phyloP scores from a whole-genome alignment of 805 yeast species.

The Sungouiozyma intestinalis region DNA sequence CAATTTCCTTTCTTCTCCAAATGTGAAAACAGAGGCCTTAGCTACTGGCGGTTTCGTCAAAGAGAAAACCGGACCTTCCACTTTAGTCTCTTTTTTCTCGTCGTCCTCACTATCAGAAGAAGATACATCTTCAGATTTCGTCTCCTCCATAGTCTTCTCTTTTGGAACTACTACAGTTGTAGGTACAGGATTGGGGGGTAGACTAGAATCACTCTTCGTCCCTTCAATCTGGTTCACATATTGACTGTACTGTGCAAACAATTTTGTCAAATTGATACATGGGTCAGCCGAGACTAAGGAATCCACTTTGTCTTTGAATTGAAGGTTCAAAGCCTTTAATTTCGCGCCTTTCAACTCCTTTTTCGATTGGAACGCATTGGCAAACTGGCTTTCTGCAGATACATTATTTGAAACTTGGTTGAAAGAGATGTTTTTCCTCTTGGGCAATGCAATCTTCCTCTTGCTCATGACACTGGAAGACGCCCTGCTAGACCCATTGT shows the following conservation, averaged over 20 bases:
- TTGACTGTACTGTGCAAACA: conserved; percentile 47
- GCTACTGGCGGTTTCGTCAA: conserved; percentile 38
- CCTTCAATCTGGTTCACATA: conserved; percentile 33
- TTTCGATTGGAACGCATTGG: conserved; percentile 11
- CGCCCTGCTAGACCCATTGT: conserved; percentile 40
- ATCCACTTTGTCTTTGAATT: conserved; percentile 41
- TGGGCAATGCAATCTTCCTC: conserved; percentile 59
- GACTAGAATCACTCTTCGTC: not conserved
- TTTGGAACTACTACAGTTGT: not conserved
- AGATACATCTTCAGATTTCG: conserved; percentile 2
- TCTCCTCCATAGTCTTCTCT: not conserved
- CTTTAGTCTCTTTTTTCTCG: conserved; percentile 48
- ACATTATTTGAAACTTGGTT: not conserved
- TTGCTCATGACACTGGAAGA: conserved; percentile 51
- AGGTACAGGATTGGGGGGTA: not conserved
- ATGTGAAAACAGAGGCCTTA: conserved; percentile 40
- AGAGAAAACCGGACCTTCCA: conserved; percentile 64
- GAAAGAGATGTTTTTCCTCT: conserved; percentile 28
- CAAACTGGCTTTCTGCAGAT: conserved; percentile 9
- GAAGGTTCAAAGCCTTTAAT: conserved; percentile 55
- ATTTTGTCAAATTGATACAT: conserved; percentile 44
- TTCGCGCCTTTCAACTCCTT: conserved; percentile 34
- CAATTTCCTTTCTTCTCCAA: conserved; percentile 23
- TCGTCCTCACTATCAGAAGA: conserved; percentile 7
- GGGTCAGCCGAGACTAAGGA: conserved; percentile 35